Conservation (phyloP, 108 stramenopile species). For the Fragilariopsis cylindrus region DNA sequence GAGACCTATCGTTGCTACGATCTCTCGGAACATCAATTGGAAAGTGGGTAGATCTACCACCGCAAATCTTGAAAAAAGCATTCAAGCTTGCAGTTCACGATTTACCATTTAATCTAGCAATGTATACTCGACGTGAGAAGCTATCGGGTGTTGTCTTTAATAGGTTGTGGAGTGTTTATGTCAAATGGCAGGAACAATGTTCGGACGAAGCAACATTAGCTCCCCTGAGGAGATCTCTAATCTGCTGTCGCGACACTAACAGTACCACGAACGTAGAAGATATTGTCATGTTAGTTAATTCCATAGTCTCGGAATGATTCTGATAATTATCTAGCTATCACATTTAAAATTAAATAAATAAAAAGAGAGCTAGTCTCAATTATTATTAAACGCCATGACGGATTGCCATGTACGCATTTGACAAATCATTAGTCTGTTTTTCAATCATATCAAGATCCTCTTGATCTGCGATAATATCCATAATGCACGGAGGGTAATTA, state of each 20-base stretch:
- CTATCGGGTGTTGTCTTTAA: constrained; percentile 24
- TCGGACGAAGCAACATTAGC: constrained; percentile 17
- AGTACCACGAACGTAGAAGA: constrained; percentile 13
- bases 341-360: not conserved
- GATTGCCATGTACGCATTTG: constrained; percentile 33
- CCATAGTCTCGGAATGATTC: constrained; percentile 21
- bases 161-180: constrained; percentile 30
- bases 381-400: constrained; percentile 18
- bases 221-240: constrained; percentile 22
- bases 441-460: constrained; percentile 24
- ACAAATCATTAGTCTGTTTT: constrained; percentile 32
- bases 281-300: constrained; percentile 21
- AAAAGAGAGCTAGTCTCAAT: not conserved
- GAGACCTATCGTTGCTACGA: constrained; percentile 32
- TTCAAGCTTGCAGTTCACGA: constrained; percentile 31
- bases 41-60: constrained; percentile 26
- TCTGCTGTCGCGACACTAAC: constrained; percentile 23
- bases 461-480: not conserved
- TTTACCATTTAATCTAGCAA: constrained; percentile 39
- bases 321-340: not conserved
- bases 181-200: constrained; percentile 33
- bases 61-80: constrained; percentile 14
- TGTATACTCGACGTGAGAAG: constrained; percentile 17
- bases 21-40: constrained; percentile 9
- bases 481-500: not conserved